These are phyloP conservation scores for Dipteronia dyeriana DNA, from an alignment of 345 rosid genomes.

Conservation along the genomic window DNA sequence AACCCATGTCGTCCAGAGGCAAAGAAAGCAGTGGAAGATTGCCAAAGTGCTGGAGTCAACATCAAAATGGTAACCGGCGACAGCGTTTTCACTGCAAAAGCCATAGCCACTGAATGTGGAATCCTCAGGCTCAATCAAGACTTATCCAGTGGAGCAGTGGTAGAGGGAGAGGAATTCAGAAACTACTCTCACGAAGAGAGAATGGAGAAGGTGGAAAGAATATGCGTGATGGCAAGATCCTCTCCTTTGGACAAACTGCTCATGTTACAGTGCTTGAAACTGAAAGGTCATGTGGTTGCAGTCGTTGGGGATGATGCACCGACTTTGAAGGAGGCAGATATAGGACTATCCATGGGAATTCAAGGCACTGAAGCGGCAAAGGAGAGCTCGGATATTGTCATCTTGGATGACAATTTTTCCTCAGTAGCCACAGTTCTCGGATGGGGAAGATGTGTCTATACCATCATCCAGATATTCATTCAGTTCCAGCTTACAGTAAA, in stretches of 20 bases:
- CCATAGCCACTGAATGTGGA: conserved; percentile 78
- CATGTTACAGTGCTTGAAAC: conserved; percentile 73
- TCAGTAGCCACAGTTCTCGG: conserved; percentile 56
- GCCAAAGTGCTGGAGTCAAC: conserved; percentile 64
- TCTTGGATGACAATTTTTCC: too few species aligned
- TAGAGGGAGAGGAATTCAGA: conserved; percentile 62
- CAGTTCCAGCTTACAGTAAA: conserved; percentile 79
- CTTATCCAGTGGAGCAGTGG: conserved; percentile 33
- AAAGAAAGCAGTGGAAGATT: conserved; percentile 58
- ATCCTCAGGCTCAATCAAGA: conserved; percentile 48
- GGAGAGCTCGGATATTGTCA: conserved; percentile 83
- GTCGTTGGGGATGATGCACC: conserved; percentile 81
- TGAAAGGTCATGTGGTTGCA: conserved; percentile 69
- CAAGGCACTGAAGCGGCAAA: conserved; percentile 83
- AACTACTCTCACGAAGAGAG: conserved; percentile 44
- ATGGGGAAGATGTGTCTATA: conserved; percentile 82
- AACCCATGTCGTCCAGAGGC: conserved; percentile 73
- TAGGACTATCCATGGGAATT: conserved; percentile 79
- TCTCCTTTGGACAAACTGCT: conserved; percentile 73
- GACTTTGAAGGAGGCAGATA: conserved; percentile 71
- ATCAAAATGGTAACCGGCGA: conserved; percentile 87
- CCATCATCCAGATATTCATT: conserved; percentile 73
- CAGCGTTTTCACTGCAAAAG: conserved; percentile 70
- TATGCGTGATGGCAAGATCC: conserved; percentile 80
- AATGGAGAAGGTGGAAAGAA: conserved; percentile 49